Evolutionary conservation across 2,329 filamentous ascomycete species (phyloP).

Genomic region (Ceratocystis destructans): DNA sequence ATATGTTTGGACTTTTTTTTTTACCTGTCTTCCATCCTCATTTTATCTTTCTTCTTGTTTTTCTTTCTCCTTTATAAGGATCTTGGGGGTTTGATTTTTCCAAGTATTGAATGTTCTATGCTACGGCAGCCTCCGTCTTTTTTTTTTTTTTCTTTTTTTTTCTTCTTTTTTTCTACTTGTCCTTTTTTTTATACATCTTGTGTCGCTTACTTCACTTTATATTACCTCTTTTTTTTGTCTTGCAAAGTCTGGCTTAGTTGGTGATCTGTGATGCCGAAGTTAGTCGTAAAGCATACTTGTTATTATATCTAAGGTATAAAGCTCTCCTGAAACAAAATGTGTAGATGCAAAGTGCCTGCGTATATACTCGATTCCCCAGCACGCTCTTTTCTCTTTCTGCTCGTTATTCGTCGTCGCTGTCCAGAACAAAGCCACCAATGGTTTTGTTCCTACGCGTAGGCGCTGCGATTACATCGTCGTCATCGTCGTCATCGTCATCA

Average conservation of each 20-base stretch:
- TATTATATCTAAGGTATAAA: not conserved
- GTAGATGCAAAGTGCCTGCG: not conserved
- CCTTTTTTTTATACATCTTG: not conserved
- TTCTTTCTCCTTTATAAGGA: not conserved
- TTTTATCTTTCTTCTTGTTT: not conserved
- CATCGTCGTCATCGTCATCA: slow-evolving; percentile 12
- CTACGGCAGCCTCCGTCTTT: not conserved
- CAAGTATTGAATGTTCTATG: not conserved
- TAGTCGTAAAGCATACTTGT: no score
- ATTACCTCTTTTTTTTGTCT: no score
- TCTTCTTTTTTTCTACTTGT: not conserved
- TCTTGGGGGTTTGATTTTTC: not conserved
- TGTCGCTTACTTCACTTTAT: not conserved
- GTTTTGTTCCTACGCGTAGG: slow-evolving; percentile 5
- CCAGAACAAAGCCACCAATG: slow-evolving; percentile 15
- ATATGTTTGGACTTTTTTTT: not conserved
- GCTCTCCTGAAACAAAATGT: not conserved
- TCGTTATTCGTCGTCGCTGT: slow-evolving; percentile 11
- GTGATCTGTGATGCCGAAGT: no score
- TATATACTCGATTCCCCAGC: not conserved
- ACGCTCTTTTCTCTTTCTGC: not conserved
- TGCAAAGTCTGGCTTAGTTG: no score
- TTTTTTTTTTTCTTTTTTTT: not conserved
- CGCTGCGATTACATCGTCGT: slow-evolving; percentile 2
- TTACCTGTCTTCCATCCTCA: no score